These are phyloP conservation scores for Ettlia oleoabundans DNA, from an alignment of 139 green algal species.

Conservation along the genomic window DNA sequence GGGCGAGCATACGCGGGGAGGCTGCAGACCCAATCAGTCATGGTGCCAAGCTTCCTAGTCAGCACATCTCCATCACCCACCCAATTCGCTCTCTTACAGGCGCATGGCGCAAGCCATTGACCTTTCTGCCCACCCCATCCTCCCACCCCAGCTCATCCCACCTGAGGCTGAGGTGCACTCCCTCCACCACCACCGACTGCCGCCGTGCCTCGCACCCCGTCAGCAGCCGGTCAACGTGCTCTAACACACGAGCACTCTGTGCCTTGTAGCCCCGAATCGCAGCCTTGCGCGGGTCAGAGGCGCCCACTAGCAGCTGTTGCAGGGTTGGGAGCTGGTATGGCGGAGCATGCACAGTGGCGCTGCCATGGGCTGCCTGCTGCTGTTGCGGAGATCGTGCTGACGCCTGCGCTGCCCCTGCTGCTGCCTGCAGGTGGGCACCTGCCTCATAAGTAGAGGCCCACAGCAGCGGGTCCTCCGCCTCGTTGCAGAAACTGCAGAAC, in stretches of 20 bases:
- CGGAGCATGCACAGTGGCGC: neutral
- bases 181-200: slow-evolving; percentile 79
- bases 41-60: no score
- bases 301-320: neutral
- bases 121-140: no score
- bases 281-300: slow-evolving; percentile 12
- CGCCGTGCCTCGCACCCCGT: slow-evolving; percentile 51
- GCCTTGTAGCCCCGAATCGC: slow-evolving; percentile 83
- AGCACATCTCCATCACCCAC: no score
- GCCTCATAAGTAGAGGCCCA: slow-evolving; percentile 93
- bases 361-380: neutral
- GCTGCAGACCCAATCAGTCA: no score
- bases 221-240: slow-evolving; percentile 80
- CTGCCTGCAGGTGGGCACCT: slow-evolving; percentile 44
- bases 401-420: neutral
- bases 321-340: neutral
- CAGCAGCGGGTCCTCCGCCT: slow-evolving; percentile 78
- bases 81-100: no score
- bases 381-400: neutral
- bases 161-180: slow-evolving; percentile 61
- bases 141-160: slow-evolving; percentile 54
- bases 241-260: slow-evolving; percentile 83
- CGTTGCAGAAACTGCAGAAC: slow-evolving; percentile 49
- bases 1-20: no score
- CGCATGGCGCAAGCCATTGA: no score